Percentiles rank a stretch among this genome's conserved stretches.
These are phyloP conservation scores for Penicillium coprophilum DNA, from an alignment of 495 filamentous ascomycete genomes.

Conservation along the genomic window DNA sequence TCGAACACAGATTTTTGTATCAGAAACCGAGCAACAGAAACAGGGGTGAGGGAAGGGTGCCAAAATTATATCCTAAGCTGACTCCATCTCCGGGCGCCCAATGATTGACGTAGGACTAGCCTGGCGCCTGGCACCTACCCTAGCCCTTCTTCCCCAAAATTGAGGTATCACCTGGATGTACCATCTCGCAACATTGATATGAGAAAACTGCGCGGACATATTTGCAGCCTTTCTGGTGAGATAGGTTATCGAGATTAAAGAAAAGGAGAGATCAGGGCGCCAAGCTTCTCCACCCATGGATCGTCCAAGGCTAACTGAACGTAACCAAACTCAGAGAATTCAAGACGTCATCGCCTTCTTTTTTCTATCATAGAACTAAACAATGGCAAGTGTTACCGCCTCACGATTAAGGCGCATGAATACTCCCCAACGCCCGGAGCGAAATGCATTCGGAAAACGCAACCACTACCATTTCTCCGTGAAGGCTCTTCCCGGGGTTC, in stretches of 20 bases:
- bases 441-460: background rate
- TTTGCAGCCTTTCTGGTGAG: background rate
- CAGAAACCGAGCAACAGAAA: too few relatives aligned
- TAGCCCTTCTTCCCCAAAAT: too few relatives aligned
- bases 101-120: background rate
- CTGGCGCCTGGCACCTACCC: background rate
- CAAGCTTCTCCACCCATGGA: background rate
- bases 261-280: too few relatives aligned
- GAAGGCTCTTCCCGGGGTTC: background rate
- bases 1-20: background rate
- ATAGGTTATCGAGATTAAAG: background rate
- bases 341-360: background rate
- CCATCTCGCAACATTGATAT: background rate
- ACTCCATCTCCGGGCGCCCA: background rate
- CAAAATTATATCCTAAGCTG: background rate
- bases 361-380: background rate
- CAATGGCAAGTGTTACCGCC: background rate
- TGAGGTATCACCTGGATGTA: background rate
- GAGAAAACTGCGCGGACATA: background rate
- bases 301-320: background rate
- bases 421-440: background rate
- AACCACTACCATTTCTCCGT: constrained; percentile 13
- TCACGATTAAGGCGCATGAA: background rate
- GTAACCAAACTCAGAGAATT: background rate
- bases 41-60: too few relatives aligned